Evolutionary conservation across 2,329 filamentous ascomycete species (phyloP), one percentile per base, ranked within the genome.

Genomic region (Fusarium cicatricum): DNA sequence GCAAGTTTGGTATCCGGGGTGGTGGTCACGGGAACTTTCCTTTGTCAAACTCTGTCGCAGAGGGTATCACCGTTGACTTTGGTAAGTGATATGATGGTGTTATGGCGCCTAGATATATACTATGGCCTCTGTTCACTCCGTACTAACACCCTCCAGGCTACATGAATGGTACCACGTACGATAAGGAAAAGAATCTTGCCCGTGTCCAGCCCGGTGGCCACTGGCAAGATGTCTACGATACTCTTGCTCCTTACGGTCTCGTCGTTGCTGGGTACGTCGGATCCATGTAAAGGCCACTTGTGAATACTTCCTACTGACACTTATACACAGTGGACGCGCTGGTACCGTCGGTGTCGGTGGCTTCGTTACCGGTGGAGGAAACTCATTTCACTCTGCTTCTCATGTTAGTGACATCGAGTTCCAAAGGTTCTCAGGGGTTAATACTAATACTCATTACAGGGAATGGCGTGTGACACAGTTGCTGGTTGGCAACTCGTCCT

Each of bases 401-500:
- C 67, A 69, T 47, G 59, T 62, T 45, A 45, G 59, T 31, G 9
- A 5, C 9, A 4, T 1, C 2, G 9, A 41, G 6, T 12, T 10
- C 1, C 5, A 5, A n/a, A 3, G 4, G 2, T 2, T 11, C 9
- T 16, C 1, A 5, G 12, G 10, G 2, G 10, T 11, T 8, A 2
- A 16, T 19, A 6, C 55, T 56, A 1, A 62, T 38, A 32, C 5
- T 16, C 5, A 16, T 15, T 12, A 9, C 14, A 62, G 59, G 67
- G 67, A 29, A 66, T 69, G 51, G 74, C 72, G 7, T 78, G 75
- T 46, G 80, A 80, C 47, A 77, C 72, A 37, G 71, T 81, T 3
- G 61, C 68, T 26, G 76, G 74, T 39, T 79, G 72, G 44, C 71
- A 81, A 38, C 68, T 83, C 9, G 79, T 83, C 2, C 72, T 81